Conservation (phyloP, 129 eudicot genomes). For the Centella asiatica region DNA sequence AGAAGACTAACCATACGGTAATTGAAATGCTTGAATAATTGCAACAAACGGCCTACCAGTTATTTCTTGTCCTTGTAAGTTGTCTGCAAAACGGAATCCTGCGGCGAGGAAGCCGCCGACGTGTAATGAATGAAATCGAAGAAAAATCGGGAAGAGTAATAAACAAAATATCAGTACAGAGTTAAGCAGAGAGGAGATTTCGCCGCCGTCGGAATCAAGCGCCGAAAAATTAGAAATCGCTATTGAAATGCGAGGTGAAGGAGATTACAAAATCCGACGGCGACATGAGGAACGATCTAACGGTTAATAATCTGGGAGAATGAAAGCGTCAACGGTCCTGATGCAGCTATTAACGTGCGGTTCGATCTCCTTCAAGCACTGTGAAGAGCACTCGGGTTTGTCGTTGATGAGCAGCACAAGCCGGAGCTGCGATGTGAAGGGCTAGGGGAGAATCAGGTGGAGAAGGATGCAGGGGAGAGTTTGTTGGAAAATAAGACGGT, state of each 20-base stretch:
- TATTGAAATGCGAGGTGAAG: slow-evolving; percentile 75
- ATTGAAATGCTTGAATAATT: no score
- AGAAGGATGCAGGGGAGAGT: slow-evolving; percentile 22
- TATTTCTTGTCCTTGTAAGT: no score
- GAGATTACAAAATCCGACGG: slow-evolving; percentile 21
- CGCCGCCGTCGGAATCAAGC: slow-evolving; percentile 97
- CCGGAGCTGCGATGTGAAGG: slow-evolving; percentile 72
- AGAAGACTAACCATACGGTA: no score
- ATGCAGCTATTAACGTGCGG: slow-evolving; percentile 88
- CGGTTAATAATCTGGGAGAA: slow-evolving; percentile 25
- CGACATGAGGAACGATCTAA: slow-evolving; percentile 10
- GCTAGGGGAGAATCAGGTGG: slow-evolving; percentile 22
- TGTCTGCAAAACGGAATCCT: slow-evolving; percentile 41
- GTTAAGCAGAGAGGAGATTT: slow-evolving; percentile 47
- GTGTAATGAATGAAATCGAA: slow-evolving; percentile 16
- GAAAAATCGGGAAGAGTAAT: slow-evolving; percentile 8
- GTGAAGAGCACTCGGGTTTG: slow-evolving; percentile 62
- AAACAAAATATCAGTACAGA: slow-evolving; percentile 30
- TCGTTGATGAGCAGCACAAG: slow-evolving; percentile 63
- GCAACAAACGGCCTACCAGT: no score
- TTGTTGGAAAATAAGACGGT: slow-evolving; percentile 16
- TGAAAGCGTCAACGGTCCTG: slow-evolving; percentile 64
- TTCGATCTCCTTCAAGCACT: slow-evolving; percentile 69
- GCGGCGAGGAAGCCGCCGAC: slow-evolving; percentile 29
- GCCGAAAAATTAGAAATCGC: slow-evolving; percentile 77